phyloP scores from a whole-genome alignment of 1,284 basidiomycete species.

The Neolentinus lepideus region DNA sequence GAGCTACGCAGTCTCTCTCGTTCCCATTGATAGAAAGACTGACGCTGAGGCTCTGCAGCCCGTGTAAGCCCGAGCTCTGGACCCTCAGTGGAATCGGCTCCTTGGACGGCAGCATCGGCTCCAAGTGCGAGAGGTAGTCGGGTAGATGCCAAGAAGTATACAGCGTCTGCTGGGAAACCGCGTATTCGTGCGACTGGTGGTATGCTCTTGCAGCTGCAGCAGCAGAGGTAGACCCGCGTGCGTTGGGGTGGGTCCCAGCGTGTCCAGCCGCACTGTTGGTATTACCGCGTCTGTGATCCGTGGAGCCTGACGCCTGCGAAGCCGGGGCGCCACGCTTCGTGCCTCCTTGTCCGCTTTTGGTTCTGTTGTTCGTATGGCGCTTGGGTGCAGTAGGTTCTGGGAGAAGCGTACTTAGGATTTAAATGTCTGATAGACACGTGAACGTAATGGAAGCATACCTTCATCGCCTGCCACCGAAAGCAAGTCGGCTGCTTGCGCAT shows the following conservation, averaged over 20 bases:
- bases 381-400: constrained; percentile 19
- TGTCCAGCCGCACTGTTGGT: background rate
- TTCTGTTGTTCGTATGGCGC: constrained; percentile 37
- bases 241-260: background rate
- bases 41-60: constrained; percentile 23
- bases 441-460: constrained; percentile 39
- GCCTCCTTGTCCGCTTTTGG: constrained; percentile 7
- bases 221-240: constrained; percentile 12
- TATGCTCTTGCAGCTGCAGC: constrained; percentile 45
- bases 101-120: constrained; percentile 75
- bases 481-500: constrained; percentile 26
- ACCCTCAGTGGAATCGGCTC: constrained; percentile 75
- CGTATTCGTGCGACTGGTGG: constrained; percentile 70
- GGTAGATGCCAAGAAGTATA: constrained; percentile 86
- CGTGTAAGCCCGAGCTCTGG: constrained; percentile 33
- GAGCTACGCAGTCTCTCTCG: constrained; percentile 39
- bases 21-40: background rate
- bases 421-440: constrained; percentile 24
- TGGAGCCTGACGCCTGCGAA: constrained; percentile 32
- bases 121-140: constrained; percentile 88
- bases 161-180: constrained; percentile 66
- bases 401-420: background rate
- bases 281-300: constrained; percentile 30
- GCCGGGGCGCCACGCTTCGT: constrained; percentile 37
- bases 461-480: constrained; percentile 52